Evolutionary conservation across 1,284 basidiomycete genomes (phyloP).

Genomic region (Ganoderma sinense): DNA sequence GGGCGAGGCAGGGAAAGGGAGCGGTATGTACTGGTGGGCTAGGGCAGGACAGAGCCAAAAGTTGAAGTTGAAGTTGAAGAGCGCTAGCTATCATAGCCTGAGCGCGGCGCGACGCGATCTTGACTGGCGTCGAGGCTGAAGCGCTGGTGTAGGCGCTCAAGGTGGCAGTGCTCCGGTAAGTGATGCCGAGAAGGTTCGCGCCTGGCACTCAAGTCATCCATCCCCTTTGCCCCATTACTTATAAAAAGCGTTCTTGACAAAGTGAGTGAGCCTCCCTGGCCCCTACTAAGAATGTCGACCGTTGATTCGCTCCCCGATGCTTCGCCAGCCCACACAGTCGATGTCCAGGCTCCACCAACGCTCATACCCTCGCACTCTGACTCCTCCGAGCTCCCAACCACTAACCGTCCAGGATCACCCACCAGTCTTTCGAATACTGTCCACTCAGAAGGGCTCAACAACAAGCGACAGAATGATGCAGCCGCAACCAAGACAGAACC

Average conservation of each 20-base stretch:
- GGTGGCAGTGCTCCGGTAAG: not conserved
- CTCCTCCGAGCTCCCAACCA: too few species aligned
- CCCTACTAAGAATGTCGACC: not conserved
- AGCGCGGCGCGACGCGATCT: too few species aligned
- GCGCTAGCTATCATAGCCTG: too few species aligned
- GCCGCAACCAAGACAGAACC: not conserved
- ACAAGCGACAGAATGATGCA: not conserved
- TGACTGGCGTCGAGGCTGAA: too few species aligned
- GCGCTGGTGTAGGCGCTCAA: too few species aligned
- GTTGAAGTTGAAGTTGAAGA: too few species aligned
- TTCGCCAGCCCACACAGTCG: not conserved
- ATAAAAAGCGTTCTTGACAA: not conserved
- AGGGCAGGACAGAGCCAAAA: too few species aligned
- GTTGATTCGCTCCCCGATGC: not conserved
- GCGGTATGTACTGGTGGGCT: too few species aligned
- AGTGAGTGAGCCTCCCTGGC: not conserved
- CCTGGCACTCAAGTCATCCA: not conserved
- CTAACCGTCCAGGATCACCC: not conserved
- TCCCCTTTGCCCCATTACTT: not conserved
- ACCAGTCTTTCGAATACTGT: constrained; percentile 1
- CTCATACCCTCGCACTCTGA: not conserved
- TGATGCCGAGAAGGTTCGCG: constrained; percentile 3
- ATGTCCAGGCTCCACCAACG: not conserved
- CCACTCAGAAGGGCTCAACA: not conserved
- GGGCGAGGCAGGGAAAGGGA: too few species aligned